Base-by-base conservation (phyloP, 2,329 filamentous ascomycete genomes). In the Chaetomium olivaceum region DNA sequence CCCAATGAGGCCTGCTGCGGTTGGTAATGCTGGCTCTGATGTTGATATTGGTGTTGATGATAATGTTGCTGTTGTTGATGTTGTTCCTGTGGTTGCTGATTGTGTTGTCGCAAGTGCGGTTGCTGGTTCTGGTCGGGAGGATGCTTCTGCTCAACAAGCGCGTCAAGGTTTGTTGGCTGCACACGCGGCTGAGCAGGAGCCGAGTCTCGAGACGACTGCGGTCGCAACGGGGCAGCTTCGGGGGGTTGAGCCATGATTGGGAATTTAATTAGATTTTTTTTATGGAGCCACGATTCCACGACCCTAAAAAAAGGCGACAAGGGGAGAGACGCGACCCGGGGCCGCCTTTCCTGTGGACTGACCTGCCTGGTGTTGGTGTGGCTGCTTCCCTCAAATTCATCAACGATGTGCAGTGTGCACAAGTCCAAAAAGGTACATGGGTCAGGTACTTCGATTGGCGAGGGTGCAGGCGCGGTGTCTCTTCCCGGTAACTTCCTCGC, bases 251-350 rank as follows among this genome's bases (percentile, higher is more conserved):
- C 75, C 76, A 77, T 76, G 72, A 66, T 76, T 76, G 73, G 74
- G 73, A 74, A 75, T 76, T 78, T 76, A 77, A 77, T 78, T 77
- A 75, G 74, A 74, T 71, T 74, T 74, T 76, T 76, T 76, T 76
- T 76, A 76, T 76, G 75, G 75, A 76, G 74, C 74, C 76, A 74
- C 72, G 73, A 76, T 76, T 75, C 72, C 72, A 65, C 71, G 68
- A 70, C 71, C 64, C 64, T 64, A 67, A 56, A 73, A 70, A 73
- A 70, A 73, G 72, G 67, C 57, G 70, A 71, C 69, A 69, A 72
- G 73, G 72, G 74, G 72, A 68, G 61, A 67, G 59, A 73, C 71
- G 72, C 73, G 73, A 74, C 74, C 73, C 71, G 74, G 73, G 74
- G 72, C 74, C 73, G 72, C 71, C 67, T 72, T 75, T 73, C 70